A percentile compares a stretch with the other conserved stretches of the same genome.
These are phyloP conservation scores for Polytrichum formosum DNA, from an alignment of 225 moss, liverwort and hornwort genomes.

Conservation along the genomic window DNA sequence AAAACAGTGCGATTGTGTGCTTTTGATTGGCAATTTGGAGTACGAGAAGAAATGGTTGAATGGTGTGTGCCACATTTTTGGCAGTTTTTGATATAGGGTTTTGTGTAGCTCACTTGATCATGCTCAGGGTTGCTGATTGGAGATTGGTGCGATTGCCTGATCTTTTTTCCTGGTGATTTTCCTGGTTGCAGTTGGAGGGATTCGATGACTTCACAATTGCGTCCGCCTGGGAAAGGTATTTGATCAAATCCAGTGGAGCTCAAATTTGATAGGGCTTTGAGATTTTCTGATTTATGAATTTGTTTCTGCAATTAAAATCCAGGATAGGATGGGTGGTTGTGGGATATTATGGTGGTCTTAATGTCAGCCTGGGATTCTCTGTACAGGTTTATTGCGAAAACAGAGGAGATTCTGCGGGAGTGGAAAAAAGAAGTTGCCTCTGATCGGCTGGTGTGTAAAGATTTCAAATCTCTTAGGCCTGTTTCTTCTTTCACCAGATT, in stretches of 20 bases:
- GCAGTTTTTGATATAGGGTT: too few species aligned
- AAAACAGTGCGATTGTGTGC: too few species aligned
- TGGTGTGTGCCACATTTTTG: too few species aligned
- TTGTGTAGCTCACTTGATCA: too few species aligned
- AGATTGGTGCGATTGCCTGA: too few species aligned
- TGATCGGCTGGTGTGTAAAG: conserved; percentile 53
- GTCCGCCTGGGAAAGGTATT: conserved; percentile 92
- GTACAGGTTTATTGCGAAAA: conserved; percentile 68
- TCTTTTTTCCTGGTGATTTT: conserved; percentile 9
- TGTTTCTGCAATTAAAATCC: conserved; percentile 1
- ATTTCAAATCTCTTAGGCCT: not conserved
- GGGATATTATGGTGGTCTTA: not conserved
- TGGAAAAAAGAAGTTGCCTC: conserved; percentile 55
- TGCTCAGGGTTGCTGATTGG: too few species aligned
- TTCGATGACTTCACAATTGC: conserved; percentile 98
- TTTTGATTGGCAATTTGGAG: too few species aligned
- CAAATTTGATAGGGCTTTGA: conserved; percentile 3
- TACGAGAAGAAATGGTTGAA: too few species aligned
- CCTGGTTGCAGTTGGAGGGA: conserved; percentile 67
- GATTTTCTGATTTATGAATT: not conserved
- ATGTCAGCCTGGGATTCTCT: not conserved
- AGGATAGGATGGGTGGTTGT: not conserved
- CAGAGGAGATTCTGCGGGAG: conserved; percentile 61
- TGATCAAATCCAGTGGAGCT: not conserved
- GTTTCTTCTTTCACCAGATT: not conserved